A percentile compares a stretch with the other conserved stretches of the same genome.
Conservation (phyloP, 768 basidiomycete genomes). For the Imleria badia region DNA sequence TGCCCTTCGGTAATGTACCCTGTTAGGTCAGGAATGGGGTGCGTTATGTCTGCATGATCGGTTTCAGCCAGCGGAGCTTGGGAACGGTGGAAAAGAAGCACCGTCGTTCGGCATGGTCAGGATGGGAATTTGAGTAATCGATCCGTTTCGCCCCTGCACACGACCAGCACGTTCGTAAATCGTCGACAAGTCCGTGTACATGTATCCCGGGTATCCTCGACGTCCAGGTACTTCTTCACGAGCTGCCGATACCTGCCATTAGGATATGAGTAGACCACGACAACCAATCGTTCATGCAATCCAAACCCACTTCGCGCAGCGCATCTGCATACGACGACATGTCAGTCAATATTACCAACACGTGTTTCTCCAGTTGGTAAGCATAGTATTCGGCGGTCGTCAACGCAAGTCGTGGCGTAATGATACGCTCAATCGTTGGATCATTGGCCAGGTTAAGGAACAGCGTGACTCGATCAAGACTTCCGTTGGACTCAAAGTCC, state of each 20-base stretch:
- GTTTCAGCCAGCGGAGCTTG: slow-evolving; percentile 24
- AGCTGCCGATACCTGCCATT: slow-evolving; percentile 79
- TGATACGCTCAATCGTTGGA: slow-evolving; percentile 99
- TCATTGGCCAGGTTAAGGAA: slow-evolving; percentile 99
- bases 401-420: slow-evolving; percentile 95
- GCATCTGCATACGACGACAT: slow-evolving; percentile 99
- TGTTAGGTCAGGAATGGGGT: slow-evolving; percentile 98
- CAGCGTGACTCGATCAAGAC: slow-evolving; percentile 93
- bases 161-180: slow-evolving; percentile 99
- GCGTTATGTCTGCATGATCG: slow-evolving; percentile 85
- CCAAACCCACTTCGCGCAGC: slow-evolving; percentile 74
- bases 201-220: slow-evolving; percentile 97
- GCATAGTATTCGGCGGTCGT: slow-evolving; percentile 99
- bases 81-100: slow-evolving; percentile 39
- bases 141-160: slow-evolving; percentile 95
- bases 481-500: slow-evolving; percentile 98
- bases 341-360: slow-evolving; percentile 97
- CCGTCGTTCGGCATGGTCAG: slow-evolving; percentile 99
- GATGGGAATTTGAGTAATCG: slow-evolving; percentile 99
- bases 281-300: slow-evolving; percentile 15
- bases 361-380: slow-evolving; percentile 99
- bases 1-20: slow-evolving; percentile 99
- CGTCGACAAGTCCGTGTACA: slow-evolving; percentile 99
- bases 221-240: slow-evolving; percentile 99
- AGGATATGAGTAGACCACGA: slow-evolving; percentile 8